A percentile compares a stretch with the other conserved stretches of the same genome.
Evolutionary conservation across 169 alveolate species (phyloP).

Genomic region (Plasmodium relictum): DNA sequence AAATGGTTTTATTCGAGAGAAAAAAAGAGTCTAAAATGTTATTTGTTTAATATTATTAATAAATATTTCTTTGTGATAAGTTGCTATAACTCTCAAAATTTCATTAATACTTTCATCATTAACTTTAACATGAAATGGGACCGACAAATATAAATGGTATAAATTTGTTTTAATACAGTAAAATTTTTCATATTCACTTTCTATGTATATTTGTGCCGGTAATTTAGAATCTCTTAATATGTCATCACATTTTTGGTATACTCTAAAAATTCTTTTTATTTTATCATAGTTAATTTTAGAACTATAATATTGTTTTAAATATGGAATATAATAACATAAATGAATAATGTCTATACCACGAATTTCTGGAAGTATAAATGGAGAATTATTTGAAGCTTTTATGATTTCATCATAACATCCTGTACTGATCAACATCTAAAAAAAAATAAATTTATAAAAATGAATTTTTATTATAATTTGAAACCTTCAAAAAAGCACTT

Average conservation of each 20-base stretch:
- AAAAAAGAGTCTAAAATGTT: conserved; percentile 1
- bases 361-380: conserved; percentile 75
- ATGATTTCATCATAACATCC: conserved; percentile 79
- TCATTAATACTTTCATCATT: conserved; percentile 72
- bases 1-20: not conserved
- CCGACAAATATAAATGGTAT: conserved; percentile 65
- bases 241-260: conserved; percentile 76
- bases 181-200: conserved; percentile 59
- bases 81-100: conserved; percentile 70
- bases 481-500: not conserved
- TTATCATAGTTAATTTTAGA: conserved; percentile 36
- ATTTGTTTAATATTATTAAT: conserved; percentile 74
- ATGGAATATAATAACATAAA: conserved; percentile 72
- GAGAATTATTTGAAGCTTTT: conserved; percentile 73
- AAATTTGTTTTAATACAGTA: conserved; percentile 64
- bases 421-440: conserved; percentile 78
- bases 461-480: not conserved
- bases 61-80: conserved; percentile 68
- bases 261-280: conserved; percentile 51
- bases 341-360: conserved; percentile 59
- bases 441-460: not conserved
- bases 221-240: conserved; percentile 58
- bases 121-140: conserved; percentile 62
- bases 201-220: conserved; percentile 75
- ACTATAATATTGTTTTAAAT: conserved; percentile 72